Conservation (phyloP, 2,329 filamentous ascomycete genomes). For the Epichloe coenophiala region DNA sequence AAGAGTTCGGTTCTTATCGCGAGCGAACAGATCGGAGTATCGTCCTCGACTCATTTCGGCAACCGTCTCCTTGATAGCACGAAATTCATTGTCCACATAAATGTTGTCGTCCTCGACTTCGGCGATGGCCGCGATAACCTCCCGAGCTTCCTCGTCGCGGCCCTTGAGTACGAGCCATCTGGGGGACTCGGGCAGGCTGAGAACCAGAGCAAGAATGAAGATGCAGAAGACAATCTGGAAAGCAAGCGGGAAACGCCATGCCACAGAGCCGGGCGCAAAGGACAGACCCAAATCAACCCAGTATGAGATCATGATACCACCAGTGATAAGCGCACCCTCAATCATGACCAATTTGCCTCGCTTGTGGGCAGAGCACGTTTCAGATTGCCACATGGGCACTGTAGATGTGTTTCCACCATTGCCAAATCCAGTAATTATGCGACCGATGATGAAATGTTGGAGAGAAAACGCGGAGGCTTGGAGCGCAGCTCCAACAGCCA, state of each 20-base stretch:
- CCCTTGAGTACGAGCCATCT: conserved; percentile 33
- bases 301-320: conserved; percentile 43
- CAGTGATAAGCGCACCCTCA: conserved; percentile 43
- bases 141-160: conserved; percentile 31
- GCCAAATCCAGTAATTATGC: conserved; percentile 44
- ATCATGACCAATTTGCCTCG: conserved; percentile 49
- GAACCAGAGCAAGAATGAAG: conserved; percentile 39
- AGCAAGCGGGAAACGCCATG: conserved; percentile 46
- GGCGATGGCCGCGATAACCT: conserved; percentile 38
- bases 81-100: conserved; percentile 43
- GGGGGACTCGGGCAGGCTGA: conserved; percentile 40
- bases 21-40: conserved; percentile 44
- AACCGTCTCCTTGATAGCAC: conserved; percentile 52
- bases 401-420: conserved; percentile 45
- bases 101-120: conserved; percentile 40
- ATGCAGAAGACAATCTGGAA: conserved; percentile 43
- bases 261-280: conserved; percentile 27
- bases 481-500: conserved; percentile 42
- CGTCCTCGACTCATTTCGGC: conserved; percentile 51
- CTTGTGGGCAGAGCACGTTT: conserved; percentile 42
- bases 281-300: conserved; percentile 48
- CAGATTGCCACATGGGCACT: conserved; percentile 46
- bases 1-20: conserved; percentile 41
- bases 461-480: conserved; percentile 43
- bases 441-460: conserved; percentile 42